These are phyloP conservation scores for Tinospora cordifolia DNA, from an alignment of 164 flowering plant species.

Conservation along the genomic window DNA sequence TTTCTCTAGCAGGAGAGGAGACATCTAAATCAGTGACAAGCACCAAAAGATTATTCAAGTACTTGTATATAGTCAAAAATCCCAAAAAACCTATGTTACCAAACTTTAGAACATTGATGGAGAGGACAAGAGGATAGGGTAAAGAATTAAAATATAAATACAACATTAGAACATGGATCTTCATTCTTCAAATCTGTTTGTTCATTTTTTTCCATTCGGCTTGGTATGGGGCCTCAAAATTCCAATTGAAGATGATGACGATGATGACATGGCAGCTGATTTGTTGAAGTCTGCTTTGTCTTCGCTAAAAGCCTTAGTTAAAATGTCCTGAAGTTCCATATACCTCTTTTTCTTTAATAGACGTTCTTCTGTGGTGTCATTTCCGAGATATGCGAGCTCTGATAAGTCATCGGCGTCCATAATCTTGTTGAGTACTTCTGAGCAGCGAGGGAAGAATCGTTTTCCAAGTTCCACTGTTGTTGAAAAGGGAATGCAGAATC, in stretches of 20 bases:
- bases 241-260: conserved; percentile 27
- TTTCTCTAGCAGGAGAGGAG: background rate
- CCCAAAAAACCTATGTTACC: background rate
- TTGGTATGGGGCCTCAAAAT: conserved; percentile 20
- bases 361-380: conserved; percentile 42
- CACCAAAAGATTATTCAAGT: background rate
- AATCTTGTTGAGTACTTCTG: conserved; percentile 59
- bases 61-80: background rate
- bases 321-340: conserved; percentile 54
- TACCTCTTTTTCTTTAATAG: conserved; percentile 43
- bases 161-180: background rate
- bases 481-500: background rate
- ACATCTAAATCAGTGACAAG: background rate
- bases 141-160: background rate
- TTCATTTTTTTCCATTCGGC: conserved; percentile 7
- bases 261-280: conserved; percentile 31
- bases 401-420: conserved; percentile 63
- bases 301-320: conserved; percentile 53
- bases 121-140: background rate
- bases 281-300: conserved; percentile 51
- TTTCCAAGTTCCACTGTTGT: conserved; percentile 75
- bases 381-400: conserved; percentile 39
- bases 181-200: background rate
- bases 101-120: background rate
- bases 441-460: conserved; percentile 80